Evolutionary conservation across 352 stramenopile genomes (phyloP).

Genomic region (Pythium brachiatum): DNA sequence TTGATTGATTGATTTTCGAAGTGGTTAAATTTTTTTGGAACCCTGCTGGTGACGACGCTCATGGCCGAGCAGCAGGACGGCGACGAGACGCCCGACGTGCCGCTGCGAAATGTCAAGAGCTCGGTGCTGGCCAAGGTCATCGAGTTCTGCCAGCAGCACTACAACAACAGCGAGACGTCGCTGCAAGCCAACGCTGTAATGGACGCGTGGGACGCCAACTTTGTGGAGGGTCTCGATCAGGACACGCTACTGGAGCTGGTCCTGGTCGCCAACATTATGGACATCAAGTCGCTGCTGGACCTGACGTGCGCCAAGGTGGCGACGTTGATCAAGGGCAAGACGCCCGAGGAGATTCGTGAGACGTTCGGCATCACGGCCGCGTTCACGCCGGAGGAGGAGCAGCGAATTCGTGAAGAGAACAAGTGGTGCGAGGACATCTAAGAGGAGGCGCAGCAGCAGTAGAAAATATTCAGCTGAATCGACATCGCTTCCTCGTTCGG

Average conservation of each 20-base stretch:
- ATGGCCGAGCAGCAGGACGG: constrained; percentile 35
- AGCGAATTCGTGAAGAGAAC: constrained; percentile 65
- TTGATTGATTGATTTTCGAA: too few species aligned
- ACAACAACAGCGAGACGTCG: constrained; percentile 59
- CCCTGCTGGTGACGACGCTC: constrained; percentile 52
- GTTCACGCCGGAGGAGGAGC: constrained; percentile 65
- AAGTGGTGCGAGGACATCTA: constrained; percentile 62
- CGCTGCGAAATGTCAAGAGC: constrained; percentile 58
- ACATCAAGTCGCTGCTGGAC: constrained; percentile 66
- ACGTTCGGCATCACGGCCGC: constrained; percentile 58
- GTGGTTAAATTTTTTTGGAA: too few species aligned
- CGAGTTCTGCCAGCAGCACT: constrained; percentile 57
- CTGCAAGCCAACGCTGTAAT: constrained; percentile 49
- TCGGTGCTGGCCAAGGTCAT: constrained; percentile 51
- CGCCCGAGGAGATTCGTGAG: constrained; percentile 54
- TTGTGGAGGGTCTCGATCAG: constrained; percentile 46
- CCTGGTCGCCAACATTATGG: constrained; percentile 66
- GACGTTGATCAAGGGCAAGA: constrained; percentile 65
- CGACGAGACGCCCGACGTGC: constrained; percentile 42
- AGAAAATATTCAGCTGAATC: constrained; percentile 11
- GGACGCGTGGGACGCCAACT: constrained; percentile 58
- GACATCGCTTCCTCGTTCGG: not conserved
- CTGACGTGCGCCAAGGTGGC: constrained; percentile 57
- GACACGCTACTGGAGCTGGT: constrained; percentile 69
- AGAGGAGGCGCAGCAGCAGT: constrained; percentile 1